Conservation (phyloP, 192 early-diverging fungal species). For the Glomus cerebriforme region DNA sequence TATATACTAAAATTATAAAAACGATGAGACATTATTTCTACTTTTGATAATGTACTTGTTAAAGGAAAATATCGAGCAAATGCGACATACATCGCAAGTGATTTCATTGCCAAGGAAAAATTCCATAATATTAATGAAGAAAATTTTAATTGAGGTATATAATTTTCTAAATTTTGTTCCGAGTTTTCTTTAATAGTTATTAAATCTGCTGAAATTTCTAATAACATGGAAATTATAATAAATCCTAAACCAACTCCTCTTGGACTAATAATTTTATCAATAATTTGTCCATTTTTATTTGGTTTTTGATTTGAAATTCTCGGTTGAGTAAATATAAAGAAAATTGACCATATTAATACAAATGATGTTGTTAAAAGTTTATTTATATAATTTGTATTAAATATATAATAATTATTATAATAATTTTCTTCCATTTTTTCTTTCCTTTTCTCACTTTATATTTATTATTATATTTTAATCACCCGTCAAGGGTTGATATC, state of each 20-base stretch:
- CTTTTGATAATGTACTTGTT: neutral
- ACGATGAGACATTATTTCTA: neutral
- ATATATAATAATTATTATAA: neutral
- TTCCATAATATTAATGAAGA: neutral
- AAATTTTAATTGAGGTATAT: neutral
- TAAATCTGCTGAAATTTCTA: neutral
- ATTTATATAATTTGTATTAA: neutral
- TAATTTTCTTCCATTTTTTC: neutral
- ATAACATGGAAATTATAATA: neutral
- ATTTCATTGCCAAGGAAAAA: neutral
- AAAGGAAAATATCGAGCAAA: neutral
- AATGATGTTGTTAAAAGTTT: neutral
- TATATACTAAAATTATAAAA: neutral
- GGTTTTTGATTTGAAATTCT: neutral
- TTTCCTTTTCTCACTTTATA: no score
- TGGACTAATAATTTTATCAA: neutral
- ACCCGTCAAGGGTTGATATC: no score
- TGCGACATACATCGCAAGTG: neutral
- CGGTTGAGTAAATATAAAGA: neutral
- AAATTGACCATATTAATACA: neutral
- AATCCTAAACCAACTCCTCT: neutral
- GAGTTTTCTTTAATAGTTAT: neutral
- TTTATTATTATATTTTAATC: neutral
- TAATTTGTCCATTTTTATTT: neutral
- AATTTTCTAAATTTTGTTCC: neutral